phyloP scores from a whole-genome alignment of 257 asterid genomes.

The Gentiana macrophylla region DNA sequence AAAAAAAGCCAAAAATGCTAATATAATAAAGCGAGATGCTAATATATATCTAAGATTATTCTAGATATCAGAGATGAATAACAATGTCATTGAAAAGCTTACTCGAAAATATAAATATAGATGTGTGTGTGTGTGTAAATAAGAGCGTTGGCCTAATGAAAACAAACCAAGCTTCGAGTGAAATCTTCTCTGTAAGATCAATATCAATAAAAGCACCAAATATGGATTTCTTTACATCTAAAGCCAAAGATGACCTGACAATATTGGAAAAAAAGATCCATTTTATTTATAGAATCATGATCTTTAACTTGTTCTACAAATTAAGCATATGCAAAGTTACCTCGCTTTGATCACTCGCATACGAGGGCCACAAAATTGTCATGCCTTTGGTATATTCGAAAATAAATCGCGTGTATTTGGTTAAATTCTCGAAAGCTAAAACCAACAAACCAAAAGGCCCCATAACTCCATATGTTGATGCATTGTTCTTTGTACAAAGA shows the following conservation, averaged over 20 bases:
- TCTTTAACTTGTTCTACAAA: neutral
- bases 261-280: neutral
- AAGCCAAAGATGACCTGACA: conserved; percentile 23
- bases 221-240: conserved; percentile 11
- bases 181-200: conserved; percentile 15
- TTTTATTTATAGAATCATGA: neutral
- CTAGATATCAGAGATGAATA: no score
- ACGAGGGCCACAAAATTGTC: conserved; percentile 18
- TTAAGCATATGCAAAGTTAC: neutral
- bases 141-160: neutral
- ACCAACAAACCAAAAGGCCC: conserved; percentile 30
- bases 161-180: conserved; percentile 24
- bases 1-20: no score
- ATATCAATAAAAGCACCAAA: conserved; percentile 25
- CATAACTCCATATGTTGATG: conserved; percentile 13
- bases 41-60: no score
- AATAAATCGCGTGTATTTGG: conserved; percentile 20
- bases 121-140: neutral
- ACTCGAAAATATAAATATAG: no score
- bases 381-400: conserved; percentile 11
- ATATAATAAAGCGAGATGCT: no score
- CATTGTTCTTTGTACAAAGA: conserved; percentile 19
- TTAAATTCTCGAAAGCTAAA: conserved; percentile 24
- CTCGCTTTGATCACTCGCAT: conserved; percentile 32
- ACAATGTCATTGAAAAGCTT: no score